phyloP scores from a whole-genome alignment of 2,329 filamentous ascomycete genomes.

The Colletotrichum cordylinicola region DNA sequence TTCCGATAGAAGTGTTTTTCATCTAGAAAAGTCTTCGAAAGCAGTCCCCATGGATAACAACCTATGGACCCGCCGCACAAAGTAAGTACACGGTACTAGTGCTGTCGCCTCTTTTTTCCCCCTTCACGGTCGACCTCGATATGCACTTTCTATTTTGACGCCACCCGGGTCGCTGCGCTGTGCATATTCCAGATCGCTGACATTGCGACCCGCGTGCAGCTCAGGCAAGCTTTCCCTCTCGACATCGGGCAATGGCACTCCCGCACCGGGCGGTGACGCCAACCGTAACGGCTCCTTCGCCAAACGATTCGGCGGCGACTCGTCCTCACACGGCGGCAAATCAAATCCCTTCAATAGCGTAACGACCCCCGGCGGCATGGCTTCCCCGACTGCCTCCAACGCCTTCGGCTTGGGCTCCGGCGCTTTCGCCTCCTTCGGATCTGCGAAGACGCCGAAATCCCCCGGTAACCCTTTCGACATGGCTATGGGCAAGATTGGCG shows the following conservation, averaged over 20 bases:
- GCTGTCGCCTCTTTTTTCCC: background rate
- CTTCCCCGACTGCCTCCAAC: conserved; percentile 83
- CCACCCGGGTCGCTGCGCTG: conserved; percentile 16
- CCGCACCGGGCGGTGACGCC: conserved; percentile 58
- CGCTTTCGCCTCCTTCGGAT: conserved; percentile 94
- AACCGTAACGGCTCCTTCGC: conserved; percentile 68
- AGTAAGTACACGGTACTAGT: conserved; percentile 58
- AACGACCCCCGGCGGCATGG: conserved; percentile 71
- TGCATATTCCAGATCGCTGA: conserved; percentile 20
- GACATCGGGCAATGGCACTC: conserved; percentile 67
- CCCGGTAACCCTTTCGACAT: conserved; percentile 82
- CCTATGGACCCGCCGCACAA: conserved; percentile 83
- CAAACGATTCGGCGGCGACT: conserved; percentile 78
- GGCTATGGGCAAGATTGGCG: conserved; percentile 57
- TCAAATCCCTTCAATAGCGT: conserved; percentile 81
- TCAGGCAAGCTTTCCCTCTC: conserved; percentile 90
- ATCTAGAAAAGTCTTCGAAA: conserved; percentile 25
- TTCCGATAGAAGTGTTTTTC: conserved; percentile 1
- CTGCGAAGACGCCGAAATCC: conserved; percentile 86
- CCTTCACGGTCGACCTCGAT: background rate
- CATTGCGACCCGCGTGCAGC: conserved; percentile 48
- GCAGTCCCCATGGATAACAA: conserved; percentile 64
- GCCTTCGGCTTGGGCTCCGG: conserved; percentile 94
- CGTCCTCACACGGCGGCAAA: conserved; percentile 76
- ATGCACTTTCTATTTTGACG: background rate